Evolutionary conservation across 331 rosid species (phyloP), one percentile per base, ranked within the genome.

Genomic region (Malus hybrid): DNA sequence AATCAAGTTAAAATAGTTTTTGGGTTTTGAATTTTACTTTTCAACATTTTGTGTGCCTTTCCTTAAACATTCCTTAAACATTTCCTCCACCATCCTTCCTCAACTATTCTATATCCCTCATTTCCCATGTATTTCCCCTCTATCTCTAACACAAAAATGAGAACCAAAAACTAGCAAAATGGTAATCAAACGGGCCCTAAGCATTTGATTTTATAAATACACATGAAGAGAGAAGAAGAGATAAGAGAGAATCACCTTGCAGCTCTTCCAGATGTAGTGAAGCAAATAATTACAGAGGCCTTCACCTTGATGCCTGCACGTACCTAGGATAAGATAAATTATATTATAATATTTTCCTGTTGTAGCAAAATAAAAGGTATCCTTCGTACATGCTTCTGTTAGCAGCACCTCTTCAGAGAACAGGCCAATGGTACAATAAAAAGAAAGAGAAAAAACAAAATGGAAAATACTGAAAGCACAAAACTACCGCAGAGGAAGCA

Each of bases 241-340:
- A 83, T 26, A 5, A 56, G 65, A 42, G 30, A 19, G 33, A 24
- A 46, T 13, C 7, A 84, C 86, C 88, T 84, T 32, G 87, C 84
- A 46, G 87, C 77, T 66, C 86, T 85, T 87, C 96, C 96, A 63
- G 96, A 84, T 79, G 96, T 85, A 75, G 96, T 89, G 89, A 92
- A 86, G 87, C 93, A 92, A 71, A 92, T 82, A 71, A 89, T 88
- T 48, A 85, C 84, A 72, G 96, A 92, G 16, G 97, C 82, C 76
- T 80, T 84, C 73, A 84, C 84, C 67, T 80, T 84, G 64, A 80
- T 84, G 63, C 84, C 87, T 15, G 84, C 80, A 22, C 84, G 80
- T 71, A 81, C 84, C 84, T 81, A 39, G 63, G 57, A 63, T 24
- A 65, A 16, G 55, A 61, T 14, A 53, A 33, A 11, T 6, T 55